Evolutionary conservation across 1,284 basidiomycete species (phyloP).

Genomic region (Phellinidium pouzarii): DNA sequence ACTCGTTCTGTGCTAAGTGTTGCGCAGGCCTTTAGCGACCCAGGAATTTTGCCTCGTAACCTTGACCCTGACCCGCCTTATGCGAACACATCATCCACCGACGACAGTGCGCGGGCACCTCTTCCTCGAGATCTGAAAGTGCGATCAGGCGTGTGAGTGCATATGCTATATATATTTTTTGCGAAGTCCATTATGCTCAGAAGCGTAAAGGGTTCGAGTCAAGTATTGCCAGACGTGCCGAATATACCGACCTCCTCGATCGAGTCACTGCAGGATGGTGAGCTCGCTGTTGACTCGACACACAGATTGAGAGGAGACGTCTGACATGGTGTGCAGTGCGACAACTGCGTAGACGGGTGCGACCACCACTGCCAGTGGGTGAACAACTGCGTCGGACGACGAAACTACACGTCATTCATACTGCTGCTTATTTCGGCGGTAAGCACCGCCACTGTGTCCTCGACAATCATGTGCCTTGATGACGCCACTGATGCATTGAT

Average conservation of each 20-base stretch:
- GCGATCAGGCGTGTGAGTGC: slow-evolving; percentile 66
- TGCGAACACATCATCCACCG: slow-evolving; percentile 50
- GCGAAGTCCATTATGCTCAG: background rate
- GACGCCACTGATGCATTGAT: too few species aligned
- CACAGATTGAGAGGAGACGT: background rate
- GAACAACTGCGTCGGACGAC: slow-evolving; percentile 87
- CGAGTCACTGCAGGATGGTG: slow-evolving; percentile 90
- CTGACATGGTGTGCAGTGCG: slow-evolving; percentile 50
- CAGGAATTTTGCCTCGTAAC: slow-evolving; percentile 82
- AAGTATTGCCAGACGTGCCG: slow-evolving; percentile 90
- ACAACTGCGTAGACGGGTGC: slow-evolving; percentile 88
- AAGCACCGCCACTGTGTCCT: slow-evolving; percentile 18
- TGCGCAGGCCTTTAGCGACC: slow-evolving; percentile 71
- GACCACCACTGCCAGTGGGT: slow-evolving; percentile 95
- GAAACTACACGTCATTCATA: slow-evolving; percentile 89
- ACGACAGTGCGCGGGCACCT: slow-evolving; percentile 55
- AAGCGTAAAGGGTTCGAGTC: slow-evolving; percentile 61
- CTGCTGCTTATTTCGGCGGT: slow-evolving; percentile 69
- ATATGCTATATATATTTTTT: slow-evolving; percentile 5
- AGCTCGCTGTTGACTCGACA: slow-evolving; percentile 21
- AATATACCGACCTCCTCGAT: slow-evolving; percentile 84
- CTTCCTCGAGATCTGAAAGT: slow-evolving; percentile 79
- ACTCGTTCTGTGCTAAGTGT: slow-evolving; percentile 6
- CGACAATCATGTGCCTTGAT: slow-evolving; percentile 9
- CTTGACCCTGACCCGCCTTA: slow-evolving; percentile 81